Evolutionary conservation across 805 yeast genomes (phyloP).

Genomic region (Yamadazyma sp.): DNA sequence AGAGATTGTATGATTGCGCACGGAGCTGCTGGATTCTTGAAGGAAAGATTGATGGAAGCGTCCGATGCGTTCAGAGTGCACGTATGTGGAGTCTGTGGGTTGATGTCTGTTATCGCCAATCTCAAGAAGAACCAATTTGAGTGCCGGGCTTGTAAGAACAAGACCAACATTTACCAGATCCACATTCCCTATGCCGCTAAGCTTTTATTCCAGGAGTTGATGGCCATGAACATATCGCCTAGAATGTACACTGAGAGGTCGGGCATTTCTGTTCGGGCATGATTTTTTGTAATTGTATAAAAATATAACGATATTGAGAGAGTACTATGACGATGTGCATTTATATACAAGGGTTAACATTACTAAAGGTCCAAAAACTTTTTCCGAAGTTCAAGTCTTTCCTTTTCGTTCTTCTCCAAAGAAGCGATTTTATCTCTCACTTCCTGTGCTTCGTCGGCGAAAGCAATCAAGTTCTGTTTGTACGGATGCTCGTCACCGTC

Average conservation of each 20-base stretch:
- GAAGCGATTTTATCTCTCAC: constrained; percentile 45
- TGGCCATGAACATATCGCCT: constrained; percentile 99
- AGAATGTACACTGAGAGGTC: constrained; percentile 93
- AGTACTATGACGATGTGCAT: neutral
- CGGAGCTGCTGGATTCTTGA: constrained; percentile 97
- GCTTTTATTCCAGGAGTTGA: constrained; percentile 94
- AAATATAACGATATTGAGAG: constrained; percentile 2
- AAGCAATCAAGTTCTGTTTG: constrained; percentile 76
- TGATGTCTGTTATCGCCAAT: constrained; percentile 97
- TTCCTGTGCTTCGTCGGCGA: constrained; percentile 70
- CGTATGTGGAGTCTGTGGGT: constrained; percentile 97
- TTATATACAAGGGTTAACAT: constrained; percentile 7
- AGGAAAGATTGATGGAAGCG: constrained; percentile 98
- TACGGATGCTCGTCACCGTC: constrained; percentile 92
- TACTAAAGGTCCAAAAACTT: constrained; percentile 28
- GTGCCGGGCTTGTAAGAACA: constrained; percentile 97
- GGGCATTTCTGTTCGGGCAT: constrained; percentile 45
- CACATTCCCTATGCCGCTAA: constrained; percentile 99
- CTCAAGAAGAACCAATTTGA: constrained; percentile 97
- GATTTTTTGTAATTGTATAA: constrained; percentile 5
- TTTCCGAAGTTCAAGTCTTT: constrained; percentile 34
- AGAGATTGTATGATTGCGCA: constrained; percentile 99
- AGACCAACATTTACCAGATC: constrained; percentile 96
- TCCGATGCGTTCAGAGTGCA: constrained; percentile 99
- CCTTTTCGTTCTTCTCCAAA: constrained; percentile 35